Evolutionary conservation across 148 eudicot genomes (phyloP).

Genomic region (Diospyros kaki): DNA sequence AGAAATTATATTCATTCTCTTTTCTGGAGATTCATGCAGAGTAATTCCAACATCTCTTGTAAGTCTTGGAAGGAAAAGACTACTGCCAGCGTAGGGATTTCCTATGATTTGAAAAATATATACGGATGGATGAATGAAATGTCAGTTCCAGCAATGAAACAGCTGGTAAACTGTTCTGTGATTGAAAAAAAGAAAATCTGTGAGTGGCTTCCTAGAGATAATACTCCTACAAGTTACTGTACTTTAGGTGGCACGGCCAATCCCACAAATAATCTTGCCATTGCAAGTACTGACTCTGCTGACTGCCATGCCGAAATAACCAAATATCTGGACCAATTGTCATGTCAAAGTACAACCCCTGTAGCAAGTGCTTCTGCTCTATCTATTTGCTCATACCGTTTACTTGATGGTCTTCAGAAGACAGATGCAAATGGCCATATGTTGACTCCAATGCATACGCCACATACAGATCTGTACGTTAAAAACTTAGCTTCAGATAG

Average conservation of each 20-base stretch:
- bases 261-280: slow-evolving; percentile 15
- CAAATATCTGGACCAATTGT: slow-evolving; percentile 17
- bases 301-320: slow-evolving; percentile 13
- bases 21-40: slow-evolving; percentile 20
- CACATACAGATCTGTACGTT: slow-evolving; percentile 24
- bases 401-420: slow-evolving; percentile 23
- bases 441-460: slow-evolving; percentile 23
- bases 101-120: slow-evolving; percentile 23
- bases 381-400: slow-evolving; percentile 29
- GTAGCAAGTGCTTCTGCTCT: slow-evolving; percentile 11
- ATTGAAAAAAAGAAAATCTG: slow-evolving; percentile 17
- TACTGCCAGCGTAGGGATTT: slow-evolving; percentile 18
- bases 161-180: slow-evolving; percentile 17
- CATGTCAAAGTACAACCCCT: slow-evolving; percentile 12
- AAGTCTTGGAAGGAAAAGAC: slow-evolving; percentile 21
- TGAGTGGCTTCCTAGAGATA: slow-evolving; percentile 18
- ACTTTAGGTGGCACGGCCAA: slow-evolving; percentile 18
- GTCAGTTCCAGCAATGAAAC: slow-evolving; percentile 23
- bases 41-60: slow-evolving; percentile 14
- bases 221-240: slow-evolving; percentile 15
- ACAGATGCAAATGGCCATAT: slow-evolving; percentile 21
- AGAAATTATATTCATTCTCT: slow-evolving; percentile 20
- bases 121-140: slow-evolving; percentile 48
- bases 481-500: slow-evolving; percentile 18
- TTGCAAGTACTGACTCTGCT: slow-evolving; percentile 11